Conservation (phyloP, 768 basidiomycete species). For the Rickenella mellea region DNA sequence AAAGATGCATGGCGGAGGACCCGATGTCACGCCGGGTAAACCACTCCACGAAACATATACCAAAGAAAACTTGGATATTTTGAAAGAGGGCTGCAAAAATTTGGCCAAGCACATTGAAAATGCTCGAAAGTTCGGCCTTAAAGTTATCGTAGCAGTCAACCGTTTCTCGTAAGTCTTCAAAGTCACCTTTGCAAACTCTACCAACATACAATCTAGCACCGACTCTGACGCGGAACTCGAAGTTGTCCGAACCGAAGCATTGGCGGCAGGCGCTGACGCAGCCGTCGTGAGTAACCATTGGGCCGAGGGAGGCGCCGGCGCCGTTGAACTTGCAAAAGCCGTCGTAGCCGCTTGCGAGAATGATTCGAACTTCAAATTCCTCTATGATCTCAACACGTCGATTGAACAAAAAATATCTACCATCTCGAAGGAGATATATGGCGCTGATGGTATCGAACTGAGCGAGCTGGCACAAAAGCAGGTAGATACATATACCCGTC, state of each 20-base stretch:
- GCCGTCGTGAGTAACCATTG: slow-evolving; percentile 96
- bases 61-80: slow-evolving; percentile 81
- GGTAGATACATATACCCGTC: slow-evolving; percentile 83
- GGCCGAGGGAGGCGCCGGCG: slow-evolving; percentile 92
- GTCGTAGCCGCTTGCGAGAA: slow-evolving; percentile 80
- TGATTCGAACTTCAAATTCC: slow-evolving; percentile 80
- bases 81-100: slow-evolving; percentile 90
- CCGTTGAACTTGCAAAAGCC: slow-evolving; percentile 85
- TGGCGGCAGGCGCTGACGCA: slow-evolving; percentile 84
- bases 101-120: slow-evolving; percentile 90
- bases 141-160: slow-evolving; percentile 94
- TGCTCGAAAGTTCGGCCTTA: slow-evolving; percentile 89
- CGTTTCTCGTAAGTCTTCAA: slow-evolving; percentile 69
- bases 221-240: slow-evolving; percentile 87
- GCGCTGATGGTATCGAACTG: slow-evolving; percentile 83
- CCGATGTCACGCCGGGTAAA: slow-evolving; percentile 94
- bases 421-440: slow-evolving; percentile 88
- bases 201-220: slow-evolving; percentile 36
- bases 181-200: background rate
- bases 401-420: slow-evolving; percentile 84
- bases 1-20: slow-evolving; percentile 99
- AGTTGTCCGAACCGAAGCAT: slow-evolving; percentile 70
- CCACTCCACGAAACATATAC: slow-evolving; percentile 89
- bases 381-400: slow-evolving; percentile 77
- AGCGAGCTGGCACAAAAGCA: slow-evolving; percentile 80